These are phyloP conservation scores for Entomortierella chlamydospora DNA, from an alignment of 192 early-diverging fungal genomes.

Conservation along the genomic window DNA sequence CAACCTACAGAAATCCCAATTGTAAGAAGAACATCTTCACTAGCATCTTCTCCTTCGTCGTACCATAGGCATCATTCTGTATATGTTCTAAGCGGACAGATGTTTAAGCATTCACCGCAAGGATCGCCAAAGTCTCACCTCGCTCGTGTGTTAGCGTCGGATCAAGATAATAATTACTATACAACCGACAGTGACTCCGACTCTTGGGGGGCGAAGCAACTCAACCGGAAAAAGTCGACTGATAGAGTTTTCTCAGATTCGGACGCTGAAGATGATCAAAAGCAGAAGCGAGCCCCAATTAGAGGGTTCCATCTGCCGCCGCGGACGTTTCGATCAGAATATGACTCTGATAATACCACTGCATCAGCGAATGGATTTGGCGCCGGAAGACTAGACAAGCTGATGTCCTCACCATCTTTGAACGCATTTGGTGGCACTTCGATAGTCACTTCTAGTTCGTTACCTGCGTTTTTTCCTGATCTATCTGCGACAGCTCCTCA, in stretches of 20 bases:
- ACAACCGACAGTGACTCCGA: slow-evolving; percentile 51
- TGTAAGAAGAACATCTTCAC: slow-evolving; percentile 33
- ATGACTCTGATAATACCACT: slow-evolving; percentile 50
- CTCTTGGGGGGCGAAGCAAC: slow-evolving; percentile 27
- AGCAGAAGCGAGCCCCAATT: slow-evolving; percentile 8
- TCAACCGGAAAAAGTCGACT: slow-evolving; percentile 24
- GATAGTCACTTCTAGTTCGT: slow-evolving; percentile 27
- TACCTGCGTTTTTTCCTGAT: slow-evolving; percentile 48
- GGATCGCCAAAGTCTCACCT: slow-evolving; percentile 46
- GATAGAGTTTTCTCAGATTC: slow-evolving; percentile 50
- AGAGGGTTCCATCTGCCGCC: slow-evolving; percentile 30
- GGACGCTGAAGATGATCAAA: slow-evolving; percentile 38
- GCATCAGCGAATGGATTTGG: slow-evolving; percentile 14
- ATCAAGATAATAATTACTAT: slow-evolving; percentile 46
- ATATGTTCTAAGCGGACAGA: slow-evolving; percentile 48
- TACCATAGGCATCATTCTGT: slow-evolving; percentile 51
- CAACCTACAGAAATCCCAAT: slow-evolving; percentile 41
- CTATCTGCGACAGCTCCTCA: slow-evolving; percentile 48
- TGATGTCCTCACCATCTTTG: slow-evolving; percentile 41
- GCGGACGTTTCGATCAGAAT: slow-evolving; percentile 34
- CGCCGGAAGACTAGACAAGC: slow-evolving; percentile 12
- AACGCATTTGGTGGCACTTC: slow-evolving; percentile 28
- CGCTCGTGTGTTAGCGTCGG: slow-evolving; percentile 37
- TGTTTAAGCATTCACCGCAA: slow-evolving; percentile 52
- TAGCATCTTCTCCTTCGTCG: slow-evolving; percentile 50